Evolutionary conservation across 805 yeast genomes (phyloP), one percentile per base, ranked within the genome.

Genomic region (Teunomyces pallodes): DNA sequence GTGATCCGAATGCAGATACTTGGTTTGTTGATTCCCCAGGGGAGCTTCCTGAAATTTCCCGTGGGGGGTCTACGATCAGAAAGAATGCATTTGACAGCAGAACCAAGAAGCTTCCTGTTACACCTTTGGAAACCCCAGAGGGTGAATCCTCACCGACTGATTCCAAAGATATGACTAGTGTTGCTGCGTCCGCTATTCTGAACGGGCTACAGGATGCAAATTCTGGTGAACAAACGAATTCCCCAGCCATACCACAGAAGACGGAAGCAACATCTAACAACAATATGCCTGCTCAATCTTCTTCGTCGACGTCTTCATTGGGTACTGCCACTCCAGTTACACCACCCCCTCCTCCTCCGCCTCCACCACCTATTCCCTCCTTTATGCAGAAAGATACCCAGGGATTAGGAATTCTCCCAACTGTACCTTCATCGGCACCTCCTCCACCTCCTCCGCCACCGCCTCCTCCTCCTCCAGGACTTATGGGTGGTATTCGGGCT

Each of bases 401-500:
- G 9, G 16, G 9, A n/a, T 9, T 6, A 9, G 24, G 26, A 33
- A 13, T 44, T 31, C 40, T 40, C 36, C 30, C 45, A 20, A 38
- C 49, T 5, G 8, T 39, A 2, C 42, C 56, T 10, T 52, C 56
- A 9, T 52, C 58, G 4, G 53, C 57, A 3, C 62, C 58, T 20
- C 62, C 63, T 14, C 57, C 58, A 5, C 55, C 53, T 17, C 49
- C 33, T 17, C 14, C 27, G 42, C 45, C 59, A 6, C 67, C 63
- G 9, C 65, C 65, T 20, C 65, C 62, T 42, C 61, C 65, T 12
- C 54, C 62, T 30, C 55, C 58, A 8, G 53, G 62, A 7, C 44
- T 53, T 17, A 53, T 49, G 2, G 2, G 46, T 4, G 44, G 43
- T 14, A 38, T 13, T 2, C 45, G 45, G 29, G 52, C 54, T 16